Conservation (phyloP, 2,329 filamentous ascomycete species). For the Fusarium tjaetaba region DNA sequence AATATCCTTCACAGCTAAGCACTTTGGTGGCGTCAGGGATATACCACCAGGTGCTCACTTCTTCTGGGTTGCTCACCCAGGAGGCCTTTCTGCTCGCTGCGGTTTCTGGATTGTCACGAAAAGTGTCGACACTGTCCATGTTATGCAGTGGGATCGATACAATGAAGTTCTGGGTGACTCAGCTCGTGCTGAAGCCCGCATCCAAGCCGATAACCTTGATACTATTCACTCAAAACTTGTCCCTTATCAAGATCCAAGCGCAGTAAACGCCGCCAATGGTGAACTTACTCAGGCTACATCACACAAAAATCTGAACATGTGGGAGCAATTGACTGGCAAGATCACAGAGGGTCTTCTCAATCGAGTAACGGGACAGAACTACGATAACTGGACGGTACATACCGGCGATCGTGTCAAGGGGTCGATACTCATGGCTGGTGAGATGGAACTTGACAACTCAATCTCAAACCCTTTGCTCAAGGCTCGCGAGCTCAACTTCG, state of each 20-base stretch:
- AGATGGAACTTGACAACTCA: slow-evolving; percentile 53
- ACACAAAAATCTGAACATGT: slow-evolving; percentile 53
- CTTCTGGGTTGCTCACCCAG: slow-evolving; percentile 65
- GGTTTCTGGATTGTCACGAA: slow-evolving; percentile 66
- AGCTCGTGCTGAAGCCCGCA: slow-evolving; percentile 55
- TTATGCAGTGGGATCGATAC: slow-evolving; percentile 66
- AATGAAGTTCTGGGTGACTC: slow-evolving; percentile 65
- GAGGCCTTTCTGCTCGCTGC: slow-evolving; percentile 59
- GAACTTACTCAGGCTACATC: slow-evolving; percentile 31
- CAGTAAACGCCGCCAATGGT: slow-evolving; percentile 28
- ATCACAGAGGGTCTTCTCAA: slow-evolving; percentile 58
- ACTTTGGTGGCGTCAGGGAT: slow-evolving; percentile 64
- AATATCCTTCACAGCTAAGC: slow-evolving; percentile 57
- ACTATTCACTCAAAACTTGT: slow-evolving; percentile 54
- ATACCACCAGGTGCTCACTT: slow-evolving; percentile 67
- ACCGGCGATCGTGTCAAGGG: slow-evolving; percentile 63
- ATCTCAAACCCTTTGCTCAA: slow-evolving; percentile 49
- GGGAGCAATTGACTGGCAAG: slow-evolving; percentile 61
- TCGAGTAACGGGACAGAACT: slow-evolving; percentile 56
- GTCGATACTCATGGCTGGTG: slow-evolving; percentile 50
- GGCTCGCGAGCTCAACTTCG: slow-evolving; percentile 57
- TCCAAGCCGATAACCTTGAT: slow-evolving; percentile 55
- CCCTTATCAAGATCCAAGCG: slow-evolving; percentile 54
- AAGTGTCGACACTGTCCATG: slow-evolving; percentile 50
- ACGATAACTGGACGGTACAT: slow-evolving; percentile 61